Conservation (phyloP, 1,284 basidiomycete genomes). For the Ceratorhiza oryzae-sativae region DNA sequence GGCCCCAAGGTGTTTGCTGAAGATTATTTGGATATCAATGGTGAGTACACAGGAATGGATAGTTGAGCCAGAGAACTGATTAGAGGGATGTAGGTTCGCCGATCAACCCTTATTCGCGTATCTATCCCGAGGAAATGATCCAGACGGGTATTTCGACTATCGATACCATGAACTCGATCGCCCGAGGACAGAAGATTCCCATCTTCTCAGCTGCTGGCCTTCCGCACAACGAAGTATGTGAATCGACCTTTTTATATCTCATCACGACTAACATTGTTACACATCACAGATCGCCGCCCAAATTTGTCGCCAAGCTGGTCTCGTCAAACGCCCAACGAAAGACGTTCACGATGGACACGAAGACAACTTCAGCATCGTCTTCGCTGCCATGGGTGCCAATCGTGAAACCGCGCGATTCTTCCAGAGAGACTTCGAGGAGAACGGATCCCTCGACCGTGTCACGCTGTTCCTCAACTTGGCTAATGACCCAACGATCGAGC, state of each 20-base stretch:
- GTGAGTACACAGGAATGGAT: slow-evolving; percentile 55
- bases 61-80: not conserved
- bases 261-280: not conserved
- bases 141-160: slow-evolving; percentile 99
- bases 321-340: slow-evolving; percentile 95
- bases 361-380: slow-evolving; percentile 99
- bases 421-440: slow-evolving; percentile 99
- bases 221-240: slow-evolving; percentile 92
- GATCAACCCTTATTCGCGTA: slow-evolving; percentile 98
- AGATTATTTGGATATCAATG: slow-evolving; percentile 99
- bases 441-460: slow-evolving; percentile 96
- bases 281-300: slow-evolving; percentile 90
- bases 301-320: slow-evolving; percentile 98
- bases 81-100: slow-evolving; percentile 74
- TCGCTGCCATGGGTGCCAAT: slow-evolving; percentile 99
- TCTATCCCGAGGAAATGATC: slow-evolving; percentile 99
- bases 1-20: slow-evolving; percentile 99
- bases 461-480: slow-evolving; percentile 99
- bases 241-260: not conserved
- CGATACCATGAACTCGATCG: slow-evolving; percentile 99
- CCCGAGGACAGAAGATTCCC: slow-evolving; percentile 99
- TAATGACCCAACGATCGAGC: slow-evolving; percentile 99
- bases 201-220: slow-evolving; percentile 99
- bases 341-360: slow-evolving; percentile 99
- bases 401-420: slow-evolving; percentile 99